Base-by-base conservation (phyloP, 768 basidiomycete species). In the Suillus sp. region DNA sequence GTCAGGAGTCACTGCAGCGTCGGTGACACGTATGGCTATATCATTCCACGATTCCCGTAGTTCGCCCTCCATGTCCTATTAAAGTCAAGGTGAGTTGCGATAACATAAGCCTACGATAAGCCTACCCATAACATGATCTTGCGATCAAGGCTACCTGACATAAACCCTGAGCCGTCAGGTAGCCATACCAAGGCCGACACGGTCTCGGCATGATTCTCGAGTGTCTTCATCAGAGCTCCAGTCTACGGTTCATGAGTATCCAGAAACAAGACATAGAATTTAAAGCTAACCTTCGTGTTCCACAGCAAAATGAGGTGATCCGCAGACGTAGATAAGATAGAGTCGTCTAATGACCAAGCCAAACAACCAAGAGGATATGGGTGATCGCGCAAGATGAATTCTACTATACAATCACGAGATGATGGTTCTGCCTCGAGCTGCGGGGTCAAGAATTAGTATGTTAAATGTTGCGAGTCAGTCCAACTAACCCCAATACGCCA, bases 311-410 rank as follows among this genome's bases (percentile, higher is more conserved):
- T 89, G 56, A 79, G 74, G 54, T 89, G 81, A 66, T 98, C 95
- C 27, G 93, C 83, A 45, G 90, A 88, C 7, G 94, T 95, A 50
- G 97, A 82, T 64, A 99, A 79, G 66, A 91, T 82, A 22, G 85
- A 78, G 71, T 96, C 95, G 70, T 99, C 94, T 59, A 90, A 81
- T 32, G 97, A 98, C 96, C 96, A 99, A 1, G 95, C 89, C 63
- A 99, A 78, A 68, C 88, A 90, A 51, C 88, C 88, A 4, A 99
- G 89, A 10, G 87, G 72, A 71, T 90, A 90, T 32, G 81, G 80
- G 73, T 97, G 95, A n/a, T 90, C 93, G 43, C 83, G 78, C 60
- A 99, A 77, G 34, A 83, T 83, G 64, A 79, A 79, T 66, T 86
- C 83, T 54, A 81, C 80, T 38, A 76, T 78, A 83, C 87, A 89